Evolutionary conservation across 2,329 filamentous ascomycete genomes (phyloP).

Genomic region (Fulvia fulva): DNA sequence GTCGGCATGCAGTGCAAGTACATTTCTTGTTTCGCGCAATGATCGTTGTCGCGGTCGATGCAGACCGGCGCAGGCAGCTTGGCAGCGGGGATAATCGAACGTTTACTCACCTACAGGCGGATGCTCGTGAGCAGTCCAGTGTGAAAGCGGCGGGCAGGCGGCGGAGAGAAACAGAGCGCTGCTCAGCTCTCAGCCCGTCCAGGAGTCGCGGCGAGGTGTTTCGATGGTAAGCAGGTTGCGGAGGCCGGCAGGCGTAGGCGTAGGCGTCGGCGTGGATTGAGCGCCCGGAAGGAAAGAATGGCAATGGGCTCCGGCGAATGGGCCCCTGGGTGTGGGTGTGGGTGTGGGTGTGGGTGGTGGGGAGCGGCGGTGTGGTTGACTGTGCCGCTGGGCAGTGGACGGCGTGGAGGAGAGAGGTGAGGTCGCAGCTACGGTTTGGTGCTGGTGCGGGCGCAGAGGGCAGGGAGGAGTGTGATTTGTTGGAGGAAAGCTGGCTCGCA

Average conservation of each 20-base stretch:
- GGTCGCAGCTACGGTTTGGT: constrained; percentile 2
- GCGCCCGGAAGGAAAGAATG: background rate
- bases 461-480: constrained; percentile 5
- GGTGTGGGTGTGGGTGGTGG: background rate
- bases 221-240: background rate
- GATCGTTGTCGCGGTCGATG: background rate
- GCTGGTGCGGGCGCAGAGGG: background rate
- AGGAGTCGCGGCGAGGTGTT: background rate
- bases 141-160: background rate
- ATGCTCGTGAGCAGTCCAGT: background rate
- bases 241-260: background rate
- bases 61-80: background rate
- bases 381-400: constrained; percentile 1
- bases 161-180: background rate
- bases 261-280: background rate
- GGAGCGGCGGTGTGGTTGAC: background rate
- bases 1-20: background rate
- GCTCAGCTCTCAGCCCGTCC: background rate
- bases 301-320: too few relatives aligned
- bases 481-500: background rate
- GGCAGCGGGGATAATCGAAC: background rate
- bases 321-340: too few relatives aligned
- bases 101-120: background rate
- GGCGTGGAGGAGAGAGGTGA: background rate
- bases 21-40: background rate